Evolutionary conservation across 257 asterid species (phyloP).

Genomic region (Rehmannia glutinosa): DNA sequence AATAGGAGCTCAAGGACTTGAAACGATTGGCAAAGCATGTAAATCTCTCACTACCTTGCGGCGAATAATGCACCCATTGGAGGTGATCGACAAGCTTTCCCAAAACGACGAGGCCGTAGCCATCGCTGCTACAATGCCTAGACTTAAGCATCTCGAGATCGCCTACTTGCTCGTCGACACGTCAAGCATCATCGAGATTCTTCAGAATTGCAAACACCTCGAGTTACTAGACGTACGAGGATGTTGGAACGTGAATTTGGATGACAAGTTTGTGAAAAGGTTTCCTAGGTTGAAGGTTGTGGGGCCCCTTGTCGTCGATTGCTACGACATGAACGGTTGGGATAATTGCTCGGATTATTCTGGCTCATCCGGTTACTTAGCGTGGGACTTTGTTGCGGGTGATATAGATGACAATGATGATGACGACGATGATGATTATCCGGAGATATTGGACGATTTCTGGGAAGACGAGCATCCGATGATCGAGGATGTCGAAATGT

Average conservation of each 20-base stretch:
- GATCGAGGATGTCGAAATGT: conserved; percentile 61
- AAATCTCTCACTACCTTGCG: conserved; percentile 51
- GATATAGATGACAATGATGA: conserved; percentile 40
- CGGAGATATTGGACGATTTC: conserved; percentile 28
- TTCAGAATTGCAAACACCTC: conserved; percentile 50
- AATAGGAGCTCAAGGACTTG: conserved; percentile 66
- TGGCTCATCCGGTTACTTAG: conserved; percentile 56
- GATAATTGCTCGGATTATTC: conserved; percentile 68
- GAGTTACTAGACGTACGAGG: conserved; percentile 77
- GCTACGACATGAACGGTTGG: conserved; percentile 56
- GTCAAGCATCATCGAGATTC: conserved; percentile 44
- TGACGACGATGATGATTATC: conserved; percentile 10
- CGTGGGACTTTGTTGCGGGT: conserved; percentile 66
- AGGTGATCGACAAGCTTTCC: conserved; percentile 55
- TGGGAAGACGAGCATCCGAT: conserved; percentile 50
- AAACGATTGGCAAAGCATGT: conserved; percentile 62
- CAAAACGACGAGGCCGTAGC: conserved; percentile 83
- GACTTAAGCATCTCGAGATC: conserved; percentile 75
- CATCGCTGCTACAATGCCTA: conserved; percentile 68
- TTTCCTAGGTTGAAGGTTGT: conserved; percentile 47
- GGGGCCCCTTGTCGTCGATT: conserved; percentile 62
- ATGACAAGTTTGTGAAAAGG: conserved; percentile 43
- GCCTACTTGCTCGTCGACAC: conserved; percentile 71
- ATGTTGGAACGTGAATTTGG: conserved; percentile 76
- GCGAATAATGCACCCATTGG: conserved; percentile 74